phyloP scores from a whole-genome alignment of 768 basidiomycete genomes.

The Mycena epipterygia region DNA sequence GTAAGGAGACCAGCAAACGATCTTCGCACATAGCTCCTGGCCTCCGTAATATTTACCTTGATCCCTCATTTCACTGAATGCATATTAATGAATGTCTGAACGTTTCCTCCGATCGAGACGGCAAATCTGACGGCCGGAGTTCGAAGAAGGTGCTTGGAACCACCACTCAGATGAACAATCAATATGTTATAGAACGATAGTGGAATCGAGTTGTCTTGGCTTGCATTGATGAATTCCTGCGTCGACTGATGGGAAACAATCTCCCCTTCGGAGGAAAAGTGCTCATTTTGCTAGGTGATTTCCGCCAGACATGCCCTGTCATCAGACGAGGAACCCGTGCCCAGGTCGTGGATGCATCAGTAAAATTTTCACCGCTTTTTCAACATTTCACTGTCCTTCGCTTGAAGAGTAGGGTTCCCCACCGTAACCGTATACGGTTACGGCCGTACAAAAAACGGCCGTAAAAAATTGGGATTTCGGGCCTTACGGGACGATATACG shows the following conservation, averaged over 20 bases:
- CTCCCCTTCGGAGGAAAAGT: background rate
- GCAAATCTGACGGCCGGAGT: no score
- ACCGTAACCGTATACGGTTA: slow-evolving; percentile 2
- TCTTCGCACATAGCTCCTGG: no score
- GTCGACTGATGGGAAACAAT: slow-evolving; percentile 52
- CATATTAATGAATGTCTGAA: no score
- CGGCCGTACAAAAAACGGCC: background rate
- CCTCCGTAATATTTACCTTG: no score
- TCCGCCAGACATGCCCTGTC: slow-evolving; percentile 49
- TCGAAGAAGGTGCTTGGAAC: no score
- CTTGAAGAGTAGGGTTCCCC: no score
- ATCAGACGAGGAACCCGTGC: background rate
- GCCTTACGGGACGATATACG: background rate
- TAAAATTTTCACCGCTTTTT: slow-evolving; percentile 51
- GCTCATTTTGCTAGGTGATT: slow-evolving; percentile 26
- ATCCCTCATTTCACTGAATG: no score
- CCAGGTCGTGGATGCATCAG: slow-evolving; percentile 35
- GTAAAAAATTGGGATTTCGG: slow-evolving; percentile 4
- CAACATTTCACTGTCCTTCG: slow-evolving; percentile 40
- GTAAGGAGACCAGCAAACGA: no score
- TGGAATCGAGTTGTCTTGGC: slow-evolving; percentile 41
- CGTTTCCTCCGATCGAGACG: no score
- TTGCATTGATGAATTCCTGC: slow-evolving; percentile 54
- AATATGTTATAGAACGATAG: no score
- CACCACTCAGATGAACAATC: no score